Evolutionary conservation across 139 green algal species (phyloP).

Genomic region (Chlorella ohadii): DNA sequence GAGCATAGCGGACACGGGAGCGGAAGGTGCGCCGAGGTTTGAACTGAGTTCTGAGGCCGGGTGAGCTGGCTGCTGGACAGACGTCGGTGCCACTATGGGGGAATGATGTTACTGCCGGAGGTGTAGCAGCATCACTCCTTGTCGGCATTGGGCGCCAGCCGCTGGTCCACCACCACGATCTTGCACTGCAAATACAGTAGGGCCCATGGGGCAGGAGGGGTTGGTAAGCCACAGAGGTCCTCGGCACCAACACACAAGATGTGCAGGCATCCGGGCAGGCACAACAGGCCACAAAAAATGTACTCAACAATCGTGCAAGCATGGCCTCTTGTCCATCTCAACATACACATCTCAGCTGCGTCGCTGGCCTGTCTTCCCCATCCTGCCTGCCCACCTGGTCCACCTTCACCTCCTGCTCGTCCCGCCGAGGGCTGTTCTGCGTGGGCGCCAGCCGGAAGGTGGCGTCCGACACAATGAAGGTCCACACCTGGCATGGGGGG

Average conservation of each 20-base stretch:
- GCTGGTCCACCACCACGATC: constrained; percentile 44
- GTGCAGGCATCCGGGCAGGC: too few species aligned
- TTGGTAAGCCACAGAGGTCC: too few species aligned
- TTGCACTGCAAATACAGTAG: background rate
- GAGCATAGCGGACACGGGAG: background rate
- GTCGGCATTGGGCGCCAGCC: constrained; percentile 16
- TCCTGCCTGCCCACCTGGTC: background rate
- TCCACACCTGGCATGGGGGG: constrained; percentile 51
- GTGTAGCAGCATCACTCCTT: background rate
- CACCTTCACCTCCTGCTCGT: constrained; percentile 40
- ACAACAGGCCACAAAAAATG: too few species aligned
- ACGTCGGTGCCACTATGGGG: background rate
- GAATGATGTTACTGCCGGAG: too few species aligned
- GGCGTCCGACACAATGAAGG: constrained; percentile 55
- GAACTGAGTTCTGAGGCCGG: too few species aligned
- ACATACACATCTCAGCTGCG: too few species aligned
- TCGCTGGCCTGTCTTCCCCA: too few species aligned
- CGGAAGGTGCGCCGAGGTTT: background rate
- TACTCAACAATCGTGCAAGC: too few species aligned
- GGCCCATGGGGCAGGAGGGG: too few species aligned
- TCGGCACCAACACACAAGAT: too few species aligned
- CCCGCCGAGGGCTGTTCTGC: constrained; percentile 7
- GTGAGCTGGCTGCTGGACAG: background rate
- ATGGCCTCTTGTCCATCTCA: too few species aligned
- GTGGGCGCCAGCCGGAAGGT: constrained; percentile 34